Evolutionary conservation across 2,329 filamentous ascomycete species (phyloP).

Genomic region (Nigrospora osmanthi): DNA sequence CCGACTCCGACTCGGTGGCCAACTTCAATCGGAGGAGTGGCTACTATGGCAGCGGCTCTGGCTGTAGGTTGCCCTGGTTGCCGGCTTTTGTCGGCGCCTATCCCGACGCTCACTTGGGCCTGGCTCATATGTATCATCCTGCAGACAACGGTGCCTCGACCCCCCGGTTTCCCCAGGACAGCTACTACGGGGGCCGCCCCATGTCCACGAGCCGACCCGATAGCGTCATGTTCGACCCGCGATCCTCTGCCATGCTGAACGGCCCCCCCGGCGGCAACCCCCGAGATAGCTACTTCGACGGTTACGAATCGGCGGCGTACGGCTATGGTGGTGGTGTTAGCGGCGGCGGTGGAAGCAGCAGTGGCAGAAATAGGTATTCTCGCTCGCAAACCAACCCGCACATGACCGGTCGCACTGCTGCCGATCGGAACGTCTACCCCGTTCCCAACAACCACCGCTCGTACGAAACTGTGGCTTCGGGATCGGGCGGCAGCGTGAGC

Average conservation of each 20-base stretch:
- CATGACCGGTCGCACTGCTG: conserved; percentile 27
- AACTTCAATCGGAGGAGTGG: conserved; percentile 46
- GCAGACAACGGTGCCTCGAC: conserved; percentile 20
- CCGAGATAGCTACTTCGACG: conserved; percentile 35
- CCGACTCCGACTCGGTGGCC: conserved; percentile 38
- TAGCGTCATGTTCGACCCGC: conserved; percentile 30
- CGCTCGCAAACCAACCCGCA: conserved; percentile 41
- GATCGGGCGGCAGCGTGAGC: conserved; percentile 59
- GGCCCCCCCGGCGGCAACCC: conserved; percentile 13
- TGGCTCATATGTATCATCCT: too few relatives aligned
- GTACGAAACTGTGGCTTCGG: conserved; percentile 79
- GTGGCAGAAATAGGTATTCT: conserved; percentile 22
- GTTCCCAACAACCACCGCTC: conserved; percentile 65
- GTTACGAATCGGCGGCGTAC: conserved; percentile 20
- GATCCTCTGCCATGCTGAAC: conserved; percentile 19
- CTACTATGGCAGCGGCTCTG: conserved; percentile 17
- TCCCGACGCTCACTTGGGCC: too few relatives aligned
- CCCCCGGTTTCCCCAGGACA: conserved; percentile 41
- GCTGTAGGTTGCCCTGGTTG: background rate
- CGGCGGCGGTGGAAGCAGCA: conserved; percentile 15
- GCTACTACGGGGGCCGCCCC: conserved; percentile 40
- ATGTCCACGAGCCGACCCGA: conserved; percentile 29
- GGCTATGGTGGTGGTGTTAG: conserved; percentile 22
- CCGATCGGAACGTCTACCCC: conserved; percentile 40
- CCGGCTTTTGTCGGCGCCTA: too few relatives aligned